Conservation (phyloP, 2,329 filamentous ascomycete species). For the Dactylellina sp. region DNA sequence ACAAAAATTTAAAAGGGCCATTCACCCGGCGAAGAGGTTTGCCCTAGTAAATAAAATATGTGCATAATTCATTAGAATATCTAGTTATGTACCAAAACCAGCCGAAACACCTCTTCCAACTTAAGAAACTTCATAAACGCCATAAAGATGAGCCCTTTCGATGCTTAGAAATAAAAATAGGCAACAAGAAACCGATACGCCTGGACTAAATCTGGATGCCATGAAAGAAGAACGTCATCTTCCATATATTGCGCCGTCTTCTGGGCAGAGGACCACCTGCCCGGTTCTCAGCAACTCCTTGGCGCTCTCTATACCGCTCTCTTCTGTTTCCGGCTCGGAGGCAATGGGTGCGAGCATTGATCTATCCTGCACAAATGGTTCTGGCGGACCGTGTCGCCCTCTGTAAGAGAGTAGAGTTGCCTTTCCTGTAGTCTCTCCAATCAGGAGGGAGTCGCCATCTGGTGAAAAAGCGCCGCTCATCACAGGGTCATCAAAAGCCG, state of each 20-base stretch:
- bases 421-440: conserved; percentile 59
- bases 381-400: conserved; percentile 54
- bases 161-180: background rate
- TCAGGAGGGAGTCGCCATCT: conserved; percentile 58
- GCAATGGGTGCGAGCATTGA: conserved; percentile 57
- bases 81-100: too few species aligned
- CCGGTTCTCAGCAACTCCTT: conserved; percentile 30
- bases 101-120: too few species aligned
- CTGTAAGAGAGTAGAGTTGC: conserved; percentile 59
- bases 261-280: conserved; percentile 39
- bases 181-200: background rate
- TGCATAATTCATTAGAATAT: too few species aligned
- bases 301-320: conserved; percentile 41
- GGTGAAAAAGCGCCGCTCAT: conserved; percentile 60
- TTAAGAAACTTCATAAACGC: too few species aligned
- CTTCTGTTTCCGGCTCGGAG: conserved; percentile 39
- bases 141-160: background rate
- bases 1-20: too few species aligned
- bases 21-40: too few species aligned
- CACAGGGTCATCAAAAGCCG: conserved; percentile 57
- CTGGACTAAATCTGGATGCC: background rate
- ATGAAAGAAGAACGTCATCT: conserved; percentile 35
- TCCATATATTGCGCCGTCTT: conserved; percentile 34
- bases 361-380: conserved; percentile 53
- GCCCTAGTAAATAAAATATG: too few species aligned